A percentile compares a stretch with the other conserved stretches of the same genome.
Evolutionary conservation across 257 asterid genomes (phyloP).

Genomic region (Paulownia fortunei): DNA sequence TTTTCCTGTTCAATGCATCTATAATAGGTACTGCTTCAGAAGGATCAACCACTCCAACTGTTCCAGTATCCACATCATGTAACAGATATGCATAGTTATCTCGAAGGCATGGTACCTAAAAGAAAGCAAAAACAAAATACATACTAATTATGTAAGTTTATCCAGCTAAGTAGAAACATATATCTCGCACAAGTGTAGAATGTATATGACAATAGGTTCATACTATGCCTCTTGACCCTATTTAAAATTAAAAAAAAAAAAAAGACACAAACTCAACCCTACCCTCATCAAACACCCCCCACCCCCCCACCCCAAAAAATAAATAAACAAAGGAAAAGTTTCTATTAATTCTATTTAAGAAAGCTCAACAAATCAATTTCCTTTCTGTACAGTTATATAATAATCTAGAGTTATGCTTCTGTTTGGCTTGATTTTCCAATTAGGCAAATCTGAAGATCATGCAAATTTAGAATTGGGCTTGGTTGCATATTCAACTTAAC

Average conservation of each 20-base stretch:
- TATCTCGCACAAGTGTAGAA: slow-evolving; percentile 4
- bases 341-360: not conserved
- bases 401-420: not conserved
- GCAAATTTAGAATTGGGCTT: not conserved
- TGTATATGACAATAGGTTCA: slow-evolving; percentile 15
- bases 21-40: slow-evolving; percentile 89
- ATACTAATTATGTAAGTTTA: slow-evolving; percentile 5
- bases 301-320: not conserved
- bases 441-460: not conserved
- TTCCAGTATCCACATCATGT: slow-evolving; percentile 89
- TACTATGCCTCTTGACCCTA: not conserved
- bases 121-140: slow-evolving; percentile 21
- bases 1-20: slow-evolving; percentile 71
- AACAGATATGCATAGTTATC: slow-evolving; percentile 94
- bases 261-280: not conserved
- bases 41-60: slow-evolving; percentile 99
- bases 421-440: not conserved
- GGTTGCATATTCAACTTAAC: not conserved
- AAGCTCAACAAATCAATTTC: not conserved
- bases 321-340: not conserved
- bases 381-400: not conserved
- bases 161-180: not conserved
- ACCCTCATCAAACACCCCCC: not conserved
- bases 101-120: slow-evolving; percentile 86
- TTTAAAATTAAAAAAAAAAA: not conserved